phyloP scores from a whole-genome alignment of 306 rosid genomes.

The Chamaecrista fasciculata region DNA sequence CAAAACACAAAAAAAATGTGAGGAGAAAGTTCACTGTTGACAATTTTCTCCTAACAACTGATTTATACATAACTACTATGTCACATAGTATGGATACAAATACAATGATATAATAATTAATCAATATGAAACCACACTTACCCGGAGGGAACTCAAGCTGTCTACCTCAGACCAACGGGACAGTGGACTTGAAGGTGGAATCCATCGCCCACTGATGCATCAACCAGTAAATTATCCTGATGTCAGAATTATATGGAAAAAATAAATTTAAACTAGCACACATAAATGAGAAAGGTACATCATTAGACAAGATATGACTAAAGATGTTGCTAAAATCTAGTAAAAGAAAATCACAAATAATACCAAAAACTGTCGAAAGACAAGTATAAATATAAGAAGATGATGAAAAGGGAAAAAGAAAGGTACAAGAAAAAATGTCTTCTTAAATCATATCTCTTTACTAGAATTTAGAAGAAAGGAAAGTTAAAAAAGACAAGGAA shows the following conservation, averaged over 20 bases:
- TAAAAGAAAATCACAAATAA: slow-evolving; percentile 14
- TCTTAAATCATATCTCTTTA: slow-evolving; percentile 12
- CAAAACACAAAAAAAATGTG: background rate
- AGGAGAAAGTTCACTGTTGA: background rate
- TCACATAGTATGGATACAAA: slow-evolving; percentile 23
- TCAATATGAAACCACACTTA: slow-evolving; percentile 37
- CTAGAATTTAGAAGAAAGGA: background rate
- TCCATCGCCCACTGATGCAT: slow-evolving; percentile 97
- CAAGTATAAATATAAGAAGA: background rate
- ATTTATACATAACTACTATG: background rate
- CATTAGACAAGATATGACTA: slow-evolving; percentile 29
- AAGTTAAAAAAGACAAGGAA: slow-evolving; percentile 8
- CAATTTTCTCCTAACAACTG: background rate
- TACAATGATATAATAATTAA: slow-evolving; percentile 9
- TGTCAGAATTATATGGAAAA: slow-evolving; percentile 58
- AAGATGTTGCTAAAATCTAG: slow-evolving; percentile 13
- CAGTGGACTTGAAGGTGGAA: slow-evolving; percentile 57
- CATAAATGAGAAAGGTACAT: slow-evolving; percentile 21
- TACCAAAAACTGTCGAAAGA: background rate
- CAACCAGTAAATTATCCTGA: slow-evolving; percentile 60
- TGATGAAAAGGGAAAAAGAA: background rate
- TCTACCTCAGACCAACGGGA: slow-evolving; percentile 83
- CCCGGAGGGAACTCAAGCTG: slow-evolving; percentile 79
- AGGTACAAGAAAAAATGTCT: background rate
- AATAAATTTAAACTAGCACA: slow-evolving; percentile 55